phyloP scores from a whole-genome alignment of 352 stramenopile genomes.

The Phytopythium sindhum region DNA sequence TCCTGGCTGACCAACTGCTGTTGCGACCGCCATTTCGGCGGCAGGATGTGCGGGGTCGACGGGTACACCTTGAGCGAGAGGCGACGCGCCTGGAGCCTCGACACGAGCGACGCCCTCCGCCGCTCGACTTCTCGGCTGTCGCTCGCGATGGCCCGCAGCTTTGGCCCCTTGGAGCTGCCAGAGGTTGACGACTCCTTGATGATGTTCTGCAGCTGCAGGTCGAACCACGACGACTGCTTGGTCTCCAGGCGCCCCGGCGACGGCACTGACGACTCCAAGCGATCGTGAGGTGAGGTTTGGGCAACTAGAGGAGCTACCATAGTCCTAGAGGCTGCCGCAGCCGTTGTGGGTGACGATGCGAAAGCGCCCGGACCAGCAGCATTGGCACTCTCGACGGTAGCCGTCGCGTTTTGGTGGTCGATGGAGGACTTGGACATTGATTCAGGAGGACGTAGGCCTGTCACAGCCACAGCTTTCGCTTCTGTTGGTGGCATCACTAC shows the following conservation, averaged over 20 bases:
- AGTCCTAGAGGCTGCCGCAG: not conserved
- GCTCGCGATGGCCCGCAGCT: not conserved
- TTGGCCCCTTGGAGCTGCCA: not conserved
- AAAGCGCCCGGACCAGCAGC: not conserved
- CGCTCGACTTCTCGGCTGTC: slow-evolving; percentile 2
- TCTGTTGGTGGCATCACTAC: not conserved
- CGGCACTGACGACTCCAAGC: not conserved
- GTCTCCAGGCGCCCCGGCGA: not conserved
- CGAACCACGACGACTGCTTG: not conserved
- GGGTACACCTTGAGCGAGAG: slow-evolving; percentile 20
- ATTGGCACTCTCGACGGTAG: not conserved
- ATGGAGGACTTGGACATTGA: not conserved
- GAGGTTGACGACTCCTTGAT: not conserved
- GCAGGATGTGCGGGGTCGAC: not conserved
- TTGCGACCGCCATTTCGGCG: not conserved
- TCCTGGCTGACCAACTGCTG: not conserved
- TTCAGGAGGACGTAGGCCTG: not conserved
- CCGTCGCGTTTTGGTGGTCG: not conserved
- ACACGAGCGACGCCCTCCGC: not conserved
- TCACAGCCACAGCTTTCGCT: not conserved
- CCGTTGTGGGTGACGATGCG: not conserved
- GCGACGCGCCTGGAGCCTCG: not conserved
- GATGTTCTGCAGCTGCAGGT: not conserved
- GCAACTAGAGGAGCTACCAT: not conserved
- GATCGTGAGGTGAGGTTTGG: too few species aligned